Evolutionary conservation across 225 moss, liverwort and hornwort genomes (phyloP).

Genomic region (Antitrichia curtipendula): DNA sequence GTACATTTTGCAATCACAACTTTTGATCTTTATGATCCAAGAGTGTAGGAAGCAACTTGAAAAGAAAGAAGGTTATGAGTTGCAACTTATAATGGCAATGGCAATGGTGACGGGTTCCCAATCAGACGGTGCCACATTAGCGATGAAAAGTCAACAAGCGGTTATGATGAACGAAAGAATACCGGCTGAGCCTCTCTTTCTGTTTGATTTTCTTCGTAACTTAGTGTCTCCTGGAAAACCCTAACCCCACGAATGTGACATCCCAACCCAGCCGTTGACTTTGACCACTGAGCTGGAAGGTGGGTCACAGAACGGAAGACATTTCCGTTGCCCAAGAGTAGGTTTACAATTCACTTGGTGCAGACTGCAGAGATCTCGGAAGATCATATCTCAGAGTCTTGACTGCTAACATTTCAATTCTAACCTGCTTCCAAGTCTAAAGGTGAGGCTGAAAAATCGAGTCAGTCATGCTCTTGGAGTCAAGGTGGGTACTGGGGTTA

Average conservation of each 20-base stretch:
- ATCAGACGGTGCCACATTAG: no score
- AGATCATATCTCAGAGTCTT: slow-evolving; percentile 2
- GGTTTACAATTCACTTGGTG: slow-evolving; percentile 27
- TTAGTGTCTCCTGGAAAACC: background rate
- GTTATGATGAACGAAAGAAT: background rate
- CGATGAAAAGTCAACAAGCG: no score
- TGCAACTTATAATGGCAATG: no score
- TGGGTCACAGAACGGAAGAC: slow-evolving; percentile 8
- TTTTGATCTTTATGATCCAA: no score
- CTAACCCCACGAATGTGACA: background rate
- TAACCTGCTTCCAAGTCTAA: background rate
- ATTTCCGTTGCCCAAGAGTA: background rate
- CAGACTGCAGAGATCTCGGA: slow-evolving; percentile 32
- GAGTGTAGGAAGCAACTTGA: no score
- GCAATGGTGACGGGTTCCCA: no score
- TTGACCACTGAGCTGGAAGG: slow-evolving; percentile 12
- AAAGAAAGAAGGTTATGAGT: no score
- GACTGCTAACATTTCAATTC: background rate
- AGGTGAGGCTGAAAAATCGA: background rate
- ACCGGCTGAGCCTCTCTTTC: background rate
- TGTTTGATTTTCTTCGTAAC: background rate
- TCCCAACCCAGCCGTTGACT: background rate
- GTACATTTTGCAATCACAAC: no score
- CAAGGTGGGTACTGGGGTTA: background rate
- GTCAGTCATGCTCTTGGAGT: background rate